phyloP scores from a whole-genome alignment of 83 land plant species.

The Larix sibirica region DNA sequence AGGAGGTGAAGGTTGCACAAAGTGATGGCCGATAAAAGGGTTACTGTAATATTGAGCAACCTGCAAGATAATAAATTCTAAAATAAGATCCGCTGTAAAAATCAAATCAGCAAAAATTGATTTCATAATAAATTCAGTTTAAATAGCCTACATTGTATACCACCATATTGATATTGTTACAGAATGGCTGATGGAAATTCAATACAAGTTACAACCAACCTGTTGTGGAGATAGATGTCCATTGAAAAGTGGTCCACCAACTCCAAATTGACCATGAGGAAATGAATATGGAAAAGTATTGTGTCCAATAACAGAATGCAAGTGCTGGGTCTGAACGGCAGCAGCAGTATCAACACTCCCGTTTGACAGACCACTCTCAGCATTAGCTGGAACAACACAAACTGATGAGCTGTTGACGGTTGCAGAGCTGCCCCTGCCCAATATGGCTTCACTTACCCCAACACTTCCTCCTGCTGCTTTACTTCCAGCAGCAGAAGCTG shows the following conservation, averaged over 20 bases:
- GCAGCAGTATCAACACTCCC: background rate
- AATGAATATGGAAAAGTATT: slow-evolving; percentile 6
- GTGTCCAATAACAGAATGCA: slow-evolving; percentile 6
- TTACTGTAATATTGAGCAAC: slow-evolving; percentile 14
- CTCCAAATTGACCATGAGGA: background rate
- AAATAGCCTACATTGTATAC: background rate
- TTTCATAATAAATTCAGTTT: background rate
- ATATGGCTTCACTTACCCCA: slow-evolving; percentile 9
- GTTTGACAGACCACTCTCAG: background rate
- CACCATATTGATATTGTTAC: background rate
- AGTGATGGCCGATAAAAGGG: slow-evolving; percentile 1
- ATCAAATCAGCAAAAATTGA: background rate
- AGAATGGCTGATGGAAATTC: background rate
- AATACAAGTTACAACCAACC: background rate
- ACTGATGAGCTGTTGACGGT: background rate
- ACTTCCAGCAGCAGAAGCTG: background rate
- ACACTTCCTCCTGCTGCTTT: slow-evolving; percentile 7
- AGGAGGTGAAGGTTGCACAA: slow-evolving; percentile 1
- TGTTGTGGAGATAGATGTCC: slow-evolving; percentile 15
- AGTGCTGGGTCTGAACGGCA: slow-evolving; percentile 3
- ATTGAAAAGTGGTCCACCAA: slow-evolving; percentile 3
- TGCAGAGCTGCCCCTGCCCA: slow-evolving; percentile 7
- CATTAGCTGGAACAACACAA: background rate
- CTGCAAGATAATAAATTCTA: slow-evolving; percentile 7
- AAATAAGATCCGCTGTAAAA: background rate